Base-by-base conservation (phyloP, 257 asterid species). In the Jacaranda mimosifolia region DNA sequence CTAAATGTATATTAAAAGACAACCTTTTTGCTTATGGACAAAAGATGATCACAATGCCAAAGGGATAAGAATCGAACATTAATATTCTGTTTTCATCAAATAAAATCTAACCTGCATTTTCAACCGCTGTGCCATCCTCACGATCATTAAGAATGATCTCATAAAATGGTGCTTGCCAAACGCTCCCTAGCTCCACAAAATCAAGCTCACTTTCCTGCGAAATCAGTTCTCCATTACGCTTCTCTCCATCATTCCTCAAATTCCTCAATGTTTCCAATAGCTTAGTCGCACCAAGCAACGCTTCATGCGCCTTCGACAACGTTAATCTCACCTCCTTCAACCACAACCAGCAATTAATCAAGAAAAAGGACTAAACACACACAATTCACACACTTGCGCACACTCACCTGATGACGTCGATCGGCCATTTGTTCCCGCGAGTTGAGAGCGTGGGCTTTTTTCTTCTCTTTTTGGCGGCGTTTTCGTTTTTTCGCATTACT, bases 161-260 rank as follows among this genome's bases (percentile, higher is more conserved):
- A 66, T 81, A 93, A 13, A 89, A 77, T 0, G 90, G 90, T 57
- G 97, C 91, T 87, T 95, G 98, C 94, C 96, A 93, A 82, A 90
- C 90, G 79, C 87, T 78, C 79, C 96, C 97, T 17, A 95, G 75
- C 83, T 89, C 87, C 72, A 90, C 87, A 55, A 93, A 90, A 66
- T 88, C 84, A 75, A 91, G 88, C 82, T 87, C 93, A 21, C 55
- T 45, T 79, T 79, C 81, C 81, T 63, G 75, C 69, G 46, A 40
- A 38, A 74, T 72, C 63, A 75, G 75, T 39, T 86, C 85, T 45
- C 63, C 81, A 5, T 55, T 62, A 75, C 51, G n/a, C 49, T 57
- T 77, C 78, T 77, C 88, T 32, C 70, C 86, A 67, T 75, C 92
- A 14, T 12, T 74, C 84, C 90, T 89, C 89, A 94, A 80, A 77